phyloP scores from a whole-genome alignment of 1,284 basidiomycete genomes.

The Neonothopanus nambi region DNA sequence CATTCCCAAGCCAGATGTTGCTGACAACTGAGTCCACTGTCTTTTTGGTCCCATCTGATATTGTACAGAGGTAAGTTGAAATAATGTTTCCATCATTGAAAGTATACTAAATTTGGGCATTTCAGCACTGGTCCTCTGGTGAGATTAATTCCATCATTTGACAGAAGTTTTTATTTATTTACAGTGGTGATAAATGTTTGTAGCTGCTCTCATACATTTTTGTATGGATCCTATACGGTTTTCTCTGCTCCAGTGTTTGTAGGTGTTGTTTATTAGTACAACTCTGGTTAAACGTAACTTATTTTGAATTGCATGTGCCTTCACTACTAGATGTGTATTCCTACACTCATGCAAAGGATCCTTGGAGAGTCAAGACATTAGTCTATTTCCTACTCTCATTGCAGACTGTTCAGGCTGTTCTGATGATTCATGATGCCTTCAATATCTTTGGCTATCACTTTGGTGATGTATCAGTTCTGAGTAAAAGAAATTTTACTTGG shows the following conservation, averaged over 20 bases:
- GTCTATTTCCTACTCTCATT: not conserved
- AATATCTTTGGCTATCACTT: not conserved
- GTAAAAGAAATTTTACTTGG: not conserved
- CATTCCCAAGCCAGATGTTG: too few species aligned
- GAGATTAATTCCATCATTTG: too few species aligned
- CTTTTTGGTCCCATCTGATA: too few species aligned
- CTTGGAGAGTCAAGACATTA: not conserved
- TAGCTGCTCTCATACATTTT: too few species aligned
- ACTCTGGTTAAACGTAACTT: not conserved
- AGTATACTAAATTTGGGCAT: too few species aligned
- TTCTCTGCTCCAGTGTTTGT: not conserved
- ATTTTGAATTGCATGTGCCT: not conserved
- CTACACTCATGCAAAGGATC: not conserved
- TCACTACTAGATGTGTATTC: conserved; percentile 1
- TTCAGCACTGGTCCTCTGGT: too few species aligned
- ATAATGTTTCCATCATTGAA: too few species aligned
- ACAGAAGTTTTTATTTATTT: too few species aligned
- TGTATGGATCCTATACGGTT: not conserved
- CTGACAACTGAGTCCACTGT: too few species aligned
- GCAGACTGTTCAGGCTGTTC: not conserved
- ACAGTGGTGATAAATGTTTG: too few species aligned
- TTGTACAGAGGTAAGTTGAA: too few species aligned
- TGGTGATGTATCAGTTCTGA: not conserved
- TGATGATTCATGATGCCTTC: not conserved
- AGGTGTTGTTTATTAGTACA: not conserved